Evolutionary conservation across 495 filamentous ascomycete genomes (phyloP), one percentile per base, ranked within the genome.

Genomic region (Podospora pseudoanserina): DNA sequence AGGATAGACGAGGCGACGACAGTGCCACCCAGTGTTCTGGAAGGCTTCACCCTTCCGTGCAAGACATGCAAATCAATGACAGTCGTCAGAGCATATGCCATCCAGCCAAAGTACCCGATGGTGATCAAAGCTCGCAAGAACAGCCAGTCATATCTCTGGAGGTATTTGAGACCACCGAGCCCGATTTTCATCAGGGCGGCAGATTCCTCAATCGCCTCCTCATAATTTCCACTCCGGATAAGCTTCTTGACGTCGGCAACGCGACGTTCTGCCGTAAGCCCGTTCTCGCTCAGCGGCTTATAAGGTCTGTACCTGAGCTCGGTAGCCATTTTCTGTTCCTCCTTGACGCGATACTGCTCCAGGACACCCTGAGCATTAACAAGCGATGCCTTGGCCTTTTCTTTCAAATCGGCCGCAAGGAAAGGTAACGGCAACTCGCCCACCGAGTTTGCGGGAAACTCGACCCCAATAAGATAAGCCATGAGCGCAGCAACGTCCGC

Each of bases 281-380:
- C 83, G 16, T 83, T 82, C 53, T 88, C 86, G 34, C 87, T 88
- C 26, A 89, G 75, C 4, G 85, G 79, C 56, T 75, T 75, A 74
- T 87, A 98, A 2, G 93, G 91, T 56, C 81, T 86, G 75, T 93
- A 99, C 65, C 88, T 84, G 49, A 99, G 74, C 74, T 93, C 87
- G 0, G 86, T 89, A 4, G 84, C 79, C 72, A 87, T 88, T 76
- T 98, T 98, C 72, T 90, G 85, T 68, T 89, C 87, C 75, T 99
- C 95, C 77, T 99, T 99, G 65, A 99, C 91, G 15, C 85, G 88
- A 76, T 99, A 99, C 90, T 97, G 97, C 73, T 99, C 96, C 20
- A 98, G 78, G 58, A 99, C 92, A n/a, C 88, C 88, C 68, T 86
- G 88, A 1, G 94, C 90, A 72, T 99, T 99, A 7, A 91, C 90